Conservation (phyloP, 192 early-diverging fungal genomes). For the Rhizophagus prolifer region DNA sequence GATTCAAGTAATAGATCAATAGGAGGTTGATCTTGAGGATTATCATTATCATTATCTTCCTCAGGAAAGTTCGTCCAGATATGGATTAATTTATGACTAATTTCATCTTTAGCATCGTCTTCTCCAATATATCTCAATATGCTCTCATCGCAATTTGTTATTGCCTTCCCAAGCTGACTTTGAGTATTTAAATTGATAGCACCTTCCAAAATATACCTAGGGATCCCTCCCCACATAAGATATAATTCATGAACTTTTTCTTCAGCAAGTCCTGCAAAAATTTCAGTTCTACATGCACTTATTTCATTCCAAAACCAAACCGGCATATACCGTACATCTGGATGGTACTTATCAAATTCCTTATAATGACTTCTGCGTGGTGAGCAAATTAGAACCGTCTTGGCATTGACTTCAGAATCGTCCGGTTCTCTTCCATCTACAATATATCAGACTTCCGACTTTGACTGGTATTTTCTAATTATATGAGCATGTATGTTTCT, state of each 20-base stretch:
- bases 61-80: background rate
- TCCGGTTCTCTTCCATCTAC: background rate
- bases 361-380: background rate
- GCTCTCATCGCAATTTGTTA: background rate
- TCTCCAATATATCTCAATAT: background rate
- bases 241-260: background rate
- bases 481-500: background rate
- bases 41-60: background rate
- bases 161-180: slow-evolving; percentile 1
- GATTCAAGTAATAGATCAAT: too few relatives aligned
- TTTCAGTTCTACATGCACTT: background rate
- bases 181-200: background rate
- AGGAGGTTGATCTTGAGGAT: too few relatives aligned
- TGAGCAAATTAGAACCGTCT: slow-evolving; percentile 3
- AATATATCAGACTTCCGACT: background rate
- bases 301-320: background rate
- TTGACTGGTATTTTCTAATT: background rate
- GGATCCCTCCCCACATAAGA: slow-evolving; percentile 15
- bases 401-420: background rate
- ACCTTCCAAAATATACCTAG: too few relatives aligned
- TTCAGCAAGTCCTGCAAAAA: background rate
- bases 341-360: background rate
- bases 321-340: background rate
- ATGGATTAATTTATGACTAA: background rate
- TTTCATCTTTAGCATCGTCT: background rate